phyloP scores from a whole-genome alignment of 1,139 yeast genomes.

The Nadsonia starkeyi-henricii region DNA sequence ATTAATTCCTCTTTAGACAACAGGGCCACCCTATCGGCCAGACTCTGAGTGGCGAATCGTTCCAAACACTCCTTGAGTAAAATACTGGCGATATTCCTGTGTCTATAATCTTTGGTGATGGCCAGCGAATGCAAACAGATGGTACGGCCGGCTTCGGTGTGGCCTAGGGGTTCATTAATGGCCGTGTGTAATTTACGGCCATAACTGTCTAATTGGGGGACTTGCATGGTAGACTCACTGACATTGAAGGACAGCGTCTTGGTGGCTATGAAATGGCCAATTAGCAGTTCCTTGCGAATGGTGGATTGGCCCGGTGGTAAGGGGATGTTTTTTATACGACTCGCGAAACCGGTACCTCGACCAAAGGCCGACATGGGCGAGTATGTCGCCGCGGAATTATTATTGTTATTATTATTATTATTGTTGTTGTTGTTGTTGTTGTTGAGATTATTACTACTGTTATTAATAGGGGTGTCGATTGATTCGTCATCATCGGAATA shows the following conservation, averaged over 20 bases:
- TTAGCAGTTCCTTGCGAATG: slow-evolving; percentile 43
- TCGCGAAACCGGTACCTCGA: slow-evolving; percentile 18
- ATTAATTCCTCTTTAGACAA: slow-evolving; percentile 57
- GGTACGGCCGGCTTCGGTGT: slow-evolving; percentile 56
- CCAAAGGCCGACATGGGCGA: neutral
- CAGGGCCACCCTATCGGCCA: slow-evolving; percentile 65
- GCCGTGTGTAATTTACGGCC: slow-evolving; percentile 17
- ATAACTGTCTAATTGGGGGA: slow-evolving; percentile 30
- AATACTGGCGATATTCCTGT: slow-evolving; percentile 68
- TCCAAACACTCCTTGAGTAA: slow-evolving; percentile 82
- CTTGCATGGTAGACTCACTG: slow-evolving; percentile 53
- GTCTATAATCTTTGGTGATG: slow-evolving; percentile 66
- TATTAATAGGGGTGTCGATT: neutral
- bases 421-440: no score
- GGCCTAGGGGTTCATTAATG: slow-evolving; percentile 39
- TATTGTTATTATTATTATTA: no score
- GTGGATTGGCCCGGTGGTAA: slow-evolving; percentile 29
- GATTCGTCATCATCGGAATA: slow-evolving; percentile 17
- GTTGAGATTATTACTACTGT: slow-evolving; percentile 1
- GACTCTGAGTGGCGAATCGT: slow-evolving; percentile 73
- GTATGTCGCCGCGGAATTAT: no score
- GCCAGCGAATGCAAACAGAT: slow-evolving; percentile 79
- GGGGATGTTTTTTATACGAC: slow-evolving; percentile 30
- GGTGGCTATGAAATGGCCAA: slow-evolving; percentile 79
- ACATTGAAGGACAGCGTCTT: slow-evolving; percentile 42